A percentile compares a stretch with the other conserved stretches of the same genome.
These are phyloP conservation scores for Akanthomyces dipterigenus DNA, from an alignment of 2,329 filamentous ascomycete species.

Conservation along the genomic window DNA sequence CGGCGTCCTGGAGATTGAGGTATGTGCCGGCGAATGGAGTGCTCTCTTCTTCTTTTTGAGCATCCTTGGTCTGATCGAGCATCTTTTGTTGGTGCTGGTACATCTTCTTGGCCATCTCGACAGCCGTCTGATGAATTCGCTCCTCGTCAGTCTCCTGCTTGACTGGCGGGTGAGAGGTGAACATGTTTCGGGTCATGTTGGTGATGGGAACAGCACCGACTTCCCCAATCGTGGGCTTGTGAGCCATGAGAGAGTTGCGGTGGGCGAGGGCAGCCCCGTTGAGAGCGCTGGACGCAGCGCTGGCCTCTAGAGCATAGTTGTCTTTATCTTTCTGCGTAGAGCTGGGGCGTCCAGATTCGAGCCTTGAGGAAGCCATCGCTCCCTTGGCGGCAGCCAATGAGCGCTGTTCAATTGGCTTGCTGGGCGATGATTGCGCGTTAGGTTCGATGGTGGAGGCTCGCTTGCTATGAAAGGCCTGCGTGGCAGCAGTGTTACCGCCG, in stretches of 20 bases:
- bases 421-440: constrained; percentile 24
- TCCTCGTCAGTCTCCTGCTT: constrained; percentile 69
- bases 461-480: constrained; percentile 31
- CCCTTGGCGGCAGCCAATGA: constrained; percentile 71
- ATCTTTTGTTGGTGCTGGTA: constrained; percentile 63
- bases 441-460: constrained; percentile 14
- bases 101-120: constrained; percentile 87
- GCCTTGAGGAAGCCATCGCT: constrained; percentile 58
- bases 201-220: constrained; percentile 61
- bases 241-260: constrained; percentile 37
- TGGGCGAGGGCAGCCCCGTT: constrained; percentile 67
- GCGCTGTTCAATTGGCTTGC: constrained; percentile 46
- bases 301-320: constrained; percentile 46
- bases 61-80: constrained; percentile 43
- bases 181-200: constrained; percentile 68
- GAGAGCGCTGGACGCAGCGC: constrained; percentile 60
- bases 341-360: background rate
- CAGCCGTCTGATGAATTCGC: constrained; percentile 70
- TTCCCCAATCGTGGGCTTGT: constrained; percentile 44
- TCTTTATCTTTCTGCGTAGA: constrained; percentile 18
- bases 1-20: constrained; percentile 72
- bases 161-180: constrained; percentile 67
- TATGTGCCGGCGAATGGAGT: constrained; percentile 44
- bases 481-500: constrained; percentile 24
- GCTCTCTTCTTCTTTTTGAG: constrained; percentile 26